Evolutionary conservation across 2,329 filamentous ascomycete species (phyloP).

Genomic region (Fusarium circinatum): DNA sequence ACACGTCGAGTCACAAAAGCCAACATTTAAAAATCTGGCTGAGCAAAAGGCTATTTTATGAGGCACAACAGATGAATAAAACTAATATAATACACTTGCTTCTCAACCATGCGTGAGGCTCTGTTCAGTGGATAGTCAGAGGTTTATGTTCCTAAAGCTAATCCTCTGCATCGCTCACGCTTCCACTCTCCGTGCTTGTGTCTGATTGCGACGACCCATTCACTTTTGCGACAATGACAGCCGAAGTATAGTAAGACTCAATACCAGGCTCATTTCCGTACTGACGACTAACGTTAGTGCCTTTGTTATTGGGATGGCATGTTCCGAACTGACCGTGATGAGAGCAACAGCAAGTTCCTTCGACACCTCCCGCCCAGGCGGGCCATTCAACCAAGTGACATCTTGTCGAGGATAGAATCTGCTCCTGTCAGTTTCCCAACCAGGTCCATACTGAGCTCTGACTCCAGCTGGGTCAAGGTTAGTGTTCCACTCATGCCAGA

Average conservation of each 20-base stretch:
- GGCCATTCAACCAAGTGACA: slow-evolving; percentile 22
- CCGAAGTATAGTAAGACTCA: slow-evolving; percentile 10
- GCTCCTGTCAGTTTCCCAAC: too few relatives aligned
- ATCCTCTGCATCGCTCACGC: not conserved
- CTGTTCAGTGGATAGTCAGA: not conserved
- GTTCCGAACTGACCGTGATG: not conserved
- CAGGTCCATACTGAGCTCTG: too few relatives aligned
- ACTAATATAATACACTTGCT: not conserved
- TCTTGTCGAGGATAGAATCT: too few relatives aligned
- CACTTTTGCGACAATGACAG: slow-evolving; percentile 10
- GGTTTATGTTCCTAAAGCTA: not conserved
- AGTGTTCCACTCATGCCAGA: not conserved
- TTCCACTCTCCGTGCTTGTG: not conserved
- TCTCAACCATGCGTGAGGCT: fast-evolving
- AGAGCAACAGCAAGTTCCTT: slow-evolving; percentile 17
- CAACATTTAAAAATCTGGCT: fast-evolving
- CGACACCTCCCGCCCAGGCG: not conserved
- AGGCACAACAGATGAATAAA: not conserved
- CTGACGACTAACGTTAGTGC: not conserved
- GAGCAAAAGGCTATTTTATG: not conserved
- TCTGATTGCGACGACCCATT: fast-evolving
- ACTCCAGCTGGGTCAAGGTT: not conserved
- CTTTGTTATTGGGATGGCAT: too few relatives aligned
- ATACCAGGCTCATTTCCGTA: slow-evolving; percentile 5
- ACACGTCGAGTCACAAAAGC: too few relatives aligned